A percentile compares a stretch with the other conserved stretches of the same genome.
phyloP scores from a whole-genome alignment of 164 flowering plant species.

The Brasenia schreberi region DNA sequence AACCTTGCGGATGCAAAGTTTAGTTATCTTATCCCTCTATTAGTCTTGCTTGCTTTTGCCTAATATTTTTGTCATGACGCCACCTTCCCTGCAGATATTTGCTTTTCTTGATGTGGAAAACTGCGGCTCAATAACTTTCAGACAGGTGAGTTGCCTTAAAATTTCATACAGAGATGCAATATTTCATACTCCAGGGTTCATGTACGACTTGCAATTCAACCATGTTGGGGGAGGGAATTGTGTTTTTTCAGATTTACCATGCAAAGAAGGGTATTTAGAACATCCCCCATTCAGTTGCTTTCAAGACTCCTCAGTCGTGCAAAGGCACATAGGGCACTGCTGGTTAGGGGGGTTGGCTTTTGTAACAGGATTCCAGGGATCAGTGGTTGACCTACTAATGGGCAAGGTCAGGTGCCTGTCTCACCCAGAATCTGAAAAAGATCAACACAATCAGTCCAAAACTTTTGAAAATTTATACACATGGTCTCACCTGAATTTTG shows the following conservation, averaged over 20 bases:
- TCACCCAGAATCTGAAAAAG: no score
- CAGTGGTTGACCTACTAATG: no score
- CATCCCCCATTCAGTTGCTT: background rate
- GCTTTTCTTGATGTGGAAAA: constrained; percentile 66
- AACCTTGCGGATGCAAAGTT: background rate
- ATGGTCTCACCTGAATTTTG: no score
- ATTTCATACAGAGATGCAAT: background rate
- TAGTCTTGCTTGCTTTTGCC: background rate
- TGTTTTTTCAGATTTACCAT: background rate
- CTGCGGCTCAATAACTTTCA: constrained; percentile 57
- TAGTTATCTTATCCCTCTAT: background rate
- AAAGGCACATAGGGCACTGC: background rate
- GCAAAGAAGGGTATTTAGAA: background rate
- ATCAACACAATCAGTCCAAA: no score
- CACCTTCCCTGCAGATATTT: constrained; percentile 51
- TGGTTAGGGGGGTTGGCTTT: background rate
- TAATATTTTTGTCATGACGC: background rate
- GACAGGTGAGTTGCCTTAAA: constrained; percentile 40
- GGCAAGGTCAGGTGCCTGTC: no score
- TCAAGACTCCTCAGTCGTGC: background rate
- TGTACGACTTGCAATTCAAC: background rate
- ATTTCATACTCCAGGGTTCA: no score
- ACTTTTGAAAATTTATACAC: no score
- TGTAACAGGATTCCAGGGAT: no score
- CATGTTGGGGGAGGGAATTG: background rate